Base-by-base conservation (phyloP, 306 rosid species). In the Dryas drummondii region DNA sequence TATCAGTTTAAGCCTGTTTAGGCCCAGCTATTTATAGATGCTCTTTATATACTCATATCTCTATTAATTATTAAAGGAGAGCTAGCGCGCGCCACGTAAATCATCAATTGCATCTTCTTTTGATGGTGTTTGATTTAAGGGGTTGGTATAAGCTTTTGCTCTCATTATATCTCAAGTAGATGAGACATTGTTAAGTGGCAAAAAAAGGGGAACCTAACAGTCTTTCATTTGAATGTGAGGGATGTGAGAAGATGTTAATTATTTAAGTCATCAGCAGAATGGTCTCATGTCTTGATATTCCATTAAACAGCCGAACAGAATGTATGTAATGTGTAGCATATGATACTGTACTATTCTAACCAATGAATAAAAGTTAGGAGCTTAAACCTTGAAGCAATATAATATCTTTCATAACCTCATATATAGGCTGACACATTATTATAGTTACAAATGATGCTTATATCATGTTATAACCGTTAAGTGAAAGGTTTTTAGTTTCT, bases 141-240 rank as follows among this genome's bases (percentile, higher is more conserved):
- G 72, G 5, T 16, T 50, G 63, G 80, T 50, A 80, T 41, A 17
- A 19, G 71, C 71, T 79, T 90, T 87, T 68, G 49, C 84, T 75
- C 78, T 67, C 76, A 81, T 84, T 75, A 77, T 76, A 78, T 85
- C 77, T 82, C 76, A 73, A 50, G 78, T 57, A 26, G 54, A 82
- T 80, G 90, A 79, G 76, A 83, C 78, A 55, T 72, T 37, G 78
- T 67, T 71, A 78, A 82, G 76, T 74, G 79, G 75, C 13, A 66
- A 47, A 16, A 55, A 78, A 68, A 68, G 37, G 80, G 61, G 27
- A 26, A 14, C 7, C 51, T 48, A 62, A 32, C 22, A 22, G 22
- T 0, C 22, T 22, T 22, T 22, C 22, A 22, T 22, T 22, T 22
- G 22, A 22, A 22, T 22, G 22, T 22, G 22, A 22, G 22, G 22